phyloP scores from a whole-genome alignment of 2,329 filamentous ascomycete genomes.

The Stenocarpella maydis region DNA sequence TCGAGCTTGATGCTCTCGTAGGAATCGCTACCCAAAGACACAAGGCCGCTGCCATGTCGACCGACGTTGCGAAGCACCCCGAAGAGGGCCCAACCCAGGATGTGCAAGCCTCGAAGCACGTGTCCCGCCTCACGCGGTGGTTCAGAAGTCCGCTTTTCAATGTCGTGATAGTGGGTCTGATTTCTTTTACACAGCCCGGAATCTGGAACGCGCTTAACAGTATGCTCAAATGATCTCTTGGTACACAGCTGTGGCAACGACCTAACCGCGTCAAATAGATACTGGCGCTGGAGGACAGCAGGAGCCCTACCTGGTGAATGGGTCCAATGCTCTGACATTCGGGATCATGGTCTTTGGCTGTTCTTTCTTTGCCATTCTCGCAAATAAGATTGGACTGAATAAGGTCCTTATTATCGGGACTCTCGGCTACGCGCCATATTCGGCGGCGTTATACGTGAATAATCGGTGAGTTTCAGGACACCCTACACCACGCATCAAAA shows the following conservation, averaged over 20 bases:
- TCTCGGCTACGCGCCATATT: conserved; percentile 53
- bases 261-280: conserved; percentile 31
- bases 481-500: neutral
- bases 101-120: conserved; percentile 28
- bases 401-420: conserved; percentile 52
- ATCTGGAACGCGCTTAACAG: conserved; percentile 58
- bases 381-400: conserved; percentile 52
- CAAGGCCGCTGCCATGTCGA: neutral
- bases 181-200: conserved; percentile 55
- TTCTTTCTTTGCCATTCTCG: conserved; percentile 49
- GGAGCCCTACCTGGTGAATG: conserved; percentile 50
- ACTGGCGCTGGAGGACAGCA: conserved; percentile 48
- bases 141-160: conserved; percentile 57
- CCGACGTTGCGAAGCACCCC: conserved; percentile 4
- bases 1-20: neutral
- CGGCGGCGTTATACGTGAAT: conserved; percentile 53
- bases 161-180: conserved; percentile 53
- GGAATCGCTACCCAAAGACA: neutral
- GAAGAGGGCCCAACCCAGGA: neutral
- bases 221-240: conserved; percentile 29
- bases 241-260: neutral
- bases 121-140: conserved; percentile 45
- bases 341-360: conserved; percentile 57
- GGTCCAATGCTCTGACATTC: conserved; percentile 52
- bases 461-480: conserved; percentile 41